phyloP scores from a whole-genome alignment of 2,329 filamentous ascomycete genomes.

The Hypoxylon sp. region DNA sequence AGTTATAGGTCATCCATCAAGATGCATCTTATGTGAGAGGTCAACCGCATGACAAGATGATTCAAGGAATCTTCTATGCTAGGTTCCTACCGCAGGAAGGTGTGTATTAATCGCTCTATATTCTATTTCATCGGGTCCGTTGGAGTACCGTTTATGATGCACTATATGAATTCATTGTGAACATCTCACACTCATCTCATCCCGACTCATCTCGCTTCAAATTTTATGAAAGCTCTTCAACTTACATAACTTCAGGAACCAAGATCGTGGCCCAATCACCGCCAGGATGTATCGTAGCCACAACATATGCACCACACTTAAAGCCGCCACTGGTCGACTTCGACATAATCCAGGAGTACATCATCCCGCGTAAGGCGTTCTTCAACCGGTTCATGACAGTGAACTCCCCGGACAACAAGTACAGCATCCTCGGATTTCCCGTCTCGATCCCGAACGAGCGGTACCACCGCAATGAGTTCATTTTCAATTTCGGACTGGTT shows the following conservation, averaged over 20 bases:
- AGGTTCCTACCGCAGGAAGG: constrained; percentile 77
- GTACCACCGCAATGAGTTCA: constrained; percentile 95
- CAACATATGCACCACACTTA: constrained; percentile 56
- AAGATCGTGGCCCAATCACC: constrained; percentile 75
- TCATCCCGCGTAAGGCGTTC: constrained; percentile 95
- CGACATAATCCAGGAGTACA: constrained; percentile 87
- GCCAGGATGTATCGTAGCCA: constrained; percentile 71
- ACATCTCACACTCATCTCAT: constrained; percentile 14
- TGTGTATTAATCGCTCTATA: constrained; percentile 52
- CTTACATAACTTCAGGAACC: constrained; percentile 63
- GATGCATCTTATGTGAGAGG: constrained; percentile 17
- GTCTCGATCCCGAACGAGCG: constrained; percentile 86
- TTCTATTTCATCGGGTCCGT: background rate
- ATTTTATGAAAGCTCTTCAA: constrained; percentile 1
- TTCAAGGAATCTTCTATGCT: constrained; percentile 79
- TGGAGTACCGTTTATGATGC: background rate
- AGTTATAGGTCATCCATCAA: background rate
- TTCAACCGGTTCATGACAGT: constrained; percentile 92
- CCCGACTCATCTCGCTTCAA: constrained; percentile 1
- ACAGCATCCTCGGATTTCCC: constrained; percentile 88
- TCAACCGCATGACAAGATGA: constrained; percentile 64
- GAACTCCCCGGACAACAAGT: constrained; percentile 76
- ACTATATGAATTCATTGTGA: background rate
- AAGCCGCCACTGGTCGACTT: constrained; percentile 84
- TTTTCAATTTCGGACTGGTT: constrained; percentile 96